Evolutionary conservation across 2,329 filamentous ascomycete genomes (phyloP).

Genomic region (Pseudogymnoascus sp.): DNA sequence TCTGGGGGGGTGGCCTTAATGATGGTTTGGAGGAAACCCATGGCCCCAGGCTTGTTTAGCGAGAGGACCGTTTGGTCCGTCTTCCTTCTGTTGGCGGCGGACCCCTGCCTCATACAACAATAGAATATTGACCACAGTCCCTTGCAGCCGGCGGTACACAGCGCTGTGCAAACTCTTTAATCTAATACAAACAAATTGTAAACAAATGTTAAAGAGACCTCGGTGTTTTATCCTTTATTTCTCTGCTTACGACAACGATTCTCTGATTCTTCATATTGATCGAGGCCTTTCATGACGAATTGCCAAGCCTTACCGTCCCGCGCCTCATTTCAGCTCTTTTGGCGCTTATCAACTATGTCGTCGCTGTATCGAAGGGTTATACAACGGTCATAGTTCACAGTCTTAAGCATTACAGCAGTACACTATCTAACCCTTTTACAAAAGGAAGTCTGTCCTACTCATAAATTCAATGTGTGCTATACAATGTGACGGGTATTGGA

Average conservation of each 20-base stretch:
- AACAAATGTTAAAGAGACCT: background rate
- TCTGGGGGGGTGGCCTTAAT: conserved; percentile 7
- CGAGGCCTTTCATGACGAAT: background rate
- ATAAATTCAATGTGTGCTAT: background rate
- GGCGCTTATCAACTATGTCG: background rate
- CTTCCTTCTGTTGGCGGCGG: background rate
- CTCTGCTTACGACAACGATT: background rate
- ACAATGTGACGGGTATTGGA: background rate
- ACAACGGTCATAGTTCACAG: background rate
- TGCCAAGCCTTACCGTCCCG: background rate
- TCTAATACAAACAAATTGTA: background rate
- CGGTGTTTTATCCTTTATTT: background rate
- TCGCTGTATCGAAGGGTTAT: background rate
- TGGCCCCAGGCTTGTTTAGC: conserved; percentile 1
- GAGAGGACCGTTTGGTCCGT: conserved; percentile 6
- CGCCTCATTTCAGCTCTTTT: background rate
- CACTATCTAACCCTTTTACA: background rate
- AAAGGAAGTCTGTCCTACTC: background rate
- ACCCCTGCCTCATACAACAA: conserved; percentile 5
- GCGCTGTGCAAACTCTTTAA: background rate
- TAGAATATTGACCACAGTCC: background rate
- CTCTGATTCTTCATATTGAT: background rate
- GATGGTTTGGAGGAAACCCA: conserved; percentile 8
- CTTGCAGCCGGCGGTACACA: background rate
- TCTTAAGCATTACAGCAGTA: background rate